phyloP scores from a whole-genome alignment of 805 yeast genomes.

The Saccharomycopsis capsularis region DNA sequence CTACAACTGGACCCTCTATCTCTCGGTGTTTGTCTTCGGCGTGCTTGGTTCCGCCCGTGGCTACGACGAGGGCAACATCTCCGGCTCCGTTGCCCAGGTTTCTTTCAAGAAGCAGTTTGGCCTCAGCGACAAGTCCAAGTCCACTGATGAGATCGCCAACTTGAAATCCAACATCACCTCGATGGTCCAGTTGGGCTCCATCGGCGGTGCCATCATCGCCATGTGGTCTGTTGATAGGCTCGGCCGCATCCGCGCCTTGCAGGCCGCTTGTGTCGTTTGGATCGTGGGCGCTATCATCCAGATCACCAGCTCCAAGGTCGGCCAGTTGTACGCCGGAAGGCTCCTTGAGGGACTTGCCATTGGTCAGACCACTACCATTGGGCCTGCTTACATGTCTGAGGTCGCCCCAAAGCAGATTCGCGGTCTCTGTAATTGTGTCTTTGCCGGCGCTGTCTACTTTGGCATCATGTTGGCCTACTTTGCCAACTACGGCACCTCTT shows the following conservation, averaged over 20 bases:
- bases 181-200: conserved; percentile 52
- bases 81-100: conserved; percentile 39
- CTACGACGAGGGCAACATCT: conserved; percentile 47
- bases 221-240: conserved; percentile 41
- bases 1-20: conserved; percentile 39
- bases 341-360: conserved; percentile 46
- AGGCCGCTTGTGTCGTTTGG: conserved; percentile 38
- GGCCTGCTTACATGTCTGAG: conserved; percentile 50
- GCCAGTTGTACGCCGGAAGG: conserved; percentile 50
- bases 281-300: conserved; percentile 42
- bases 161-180: conserved; percentile 47
- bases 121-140: conserved; percentile 33
- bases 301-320: conserved; percentile 37
- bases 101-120: conserved; percentile 40
- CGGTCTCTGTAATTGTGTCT: conserved; percentile 46
- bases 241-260: conserved; percentile 46
- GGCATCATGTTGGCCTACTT: conserved; percentile 46
- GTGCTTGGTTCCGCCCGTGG: conserved; percentile 52
- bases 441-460: conserved; percentile 51
- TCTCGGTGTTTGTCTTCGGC: conserved; percentile 45
- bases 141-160: conserved; percentile 35
- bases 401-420: conserved; percentile 46
- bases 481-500: conserved; percentile 44
- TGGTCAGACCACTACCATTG: conserved; percentile 52
- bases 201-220: conserved; percentile 47